phyloP scores from a whole-genome alignment of 1,284 basidiomycete species.

The Gastroboletus turbinatus region DNA sequence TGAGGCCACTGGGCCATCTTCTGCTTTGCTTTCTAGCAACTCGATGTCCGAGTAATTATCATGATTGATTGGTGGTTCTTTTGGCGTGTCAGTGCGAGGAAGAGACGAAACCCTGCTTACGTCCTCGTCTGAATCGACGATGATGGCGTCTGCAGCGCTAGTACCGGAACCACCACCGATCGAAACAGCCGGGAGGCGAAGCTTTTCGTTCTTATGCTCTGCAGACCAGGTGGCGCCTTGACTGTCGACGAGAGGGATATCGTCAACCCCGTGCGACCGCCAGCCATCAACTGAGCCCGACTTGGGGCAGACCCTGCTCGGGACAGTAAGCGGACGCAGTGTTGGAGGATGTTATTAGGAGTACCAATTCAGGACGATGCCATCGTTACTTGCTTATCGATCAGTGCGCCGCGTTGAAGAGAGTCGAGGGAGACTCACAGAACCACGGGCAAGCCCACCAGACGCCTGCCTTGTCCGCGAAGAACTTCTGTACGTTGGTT shows the following conservation, averaged over 20 bases:
- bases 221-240: background rate
- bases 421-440: slow-evolving; percentile 22
- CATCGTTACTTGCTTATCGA: slow-evolving; percentile 25
- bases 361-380: slow-evolving; percentile 34
- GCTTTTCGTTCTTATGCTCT: background rate
- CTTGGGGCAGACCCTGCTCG: slow-evolving; percentile 19
- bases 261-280: background rate
- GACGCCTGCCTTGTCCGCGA: slow-evolving; percentile 20
- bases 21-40: slow-evolving; percentile 4
- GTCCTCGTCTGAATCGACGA: slow-evolving; percentile 22
- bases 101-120: background rate
- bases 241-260: background rate
- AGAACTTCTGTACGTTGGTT: slow-evolving; percentile 23
- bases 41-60: slow-evolving; percentile 5
- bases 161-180: slow-evolving; percentile 6
- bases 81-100: background rate
- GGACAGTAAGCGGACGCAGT: slow-evolving; percentile 9
- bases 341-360: background rate
- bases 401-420: slow-evolving; percentile 9
- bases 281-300: background rate
- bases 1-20: background rate
- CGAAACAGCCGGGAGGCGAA: background rate
- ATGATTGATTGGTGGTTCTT: background rate
- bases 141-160: slow-evolving; percentile 21
- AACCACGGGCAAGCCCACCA: slow-evolving; percentile 28